A percentile compares a stretch with the other conserved stretches of the same genome.
These are phyloP conservation scores for Berberis thunbergii DNA, from an alignment of 164 flowering plant species.

Conservation along the genomic window DNA sequence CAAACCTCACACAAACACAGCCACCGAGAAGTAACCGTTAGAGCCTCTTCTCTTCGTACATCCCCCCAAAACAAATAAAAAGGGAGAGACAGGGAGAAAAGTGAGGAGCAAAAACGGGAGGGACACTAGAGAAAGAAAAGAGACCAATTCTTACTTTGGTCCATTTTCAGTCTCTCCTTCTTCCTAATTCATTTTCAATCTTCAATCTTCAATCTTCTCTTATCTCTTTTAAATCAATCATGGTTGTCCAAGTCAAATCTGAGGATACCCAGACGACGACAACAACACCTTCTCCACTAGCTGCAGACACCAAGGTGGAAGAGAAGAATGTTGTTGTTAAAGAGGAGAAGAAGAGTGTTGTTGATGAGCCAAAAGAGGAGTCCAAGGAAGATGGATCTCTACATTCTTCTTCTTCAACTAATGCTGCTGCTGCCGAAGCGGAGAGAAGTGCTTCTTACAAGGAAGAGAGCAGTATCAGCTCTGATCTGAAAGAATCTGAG, in stretches of 20 bases:
- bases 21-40: too few relatives aligned
- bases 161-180: slow-evolving; percentile 35
- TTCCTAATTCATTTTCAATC: slow-evolving; percentile 39
- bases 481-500: slow-evolving; percentile 63
- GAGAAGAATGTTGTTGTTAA: slow-evolving; percentile 7
- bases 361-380: too few relatives aligned
- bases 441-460: slow-evolving; percentile 46
- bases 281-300: neutral
- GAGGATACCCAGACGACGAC: slow-evolving; percentile 13
- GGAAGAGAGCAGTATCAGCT: slow-evolving; percentile 49
- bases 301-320: neutral
- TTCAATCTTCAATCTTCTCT: neutral
- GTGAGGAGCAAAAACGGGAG: too few relatives aligned
- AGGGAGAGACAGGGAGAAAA: too few relatives aligned
- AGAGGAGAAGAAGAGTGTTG: neutral
- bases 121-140: slow-evolving; percentile 17
- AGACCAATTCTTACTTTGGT: slow-evolving; percentile 34
- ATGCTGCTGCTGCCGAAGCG: too few relatives aligned
- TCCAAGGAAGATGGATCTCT: too few relatives aligned
- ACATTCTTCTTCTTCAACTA: too few relatives aligned
- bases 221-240: slow-evolving; percentile 5
- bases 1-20: too few relatives aligned
- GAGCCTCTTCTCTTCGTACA: too few relatives aligned
- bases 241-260: slow-evolving; percentile 40
- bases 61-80: too few relatives aligned